These are phyloP conservation scores for Aspergillus viridinutans DNA, from an alignment of 2,329 filamentous ascomycete species.

Conservation along the genomic window DNA sequence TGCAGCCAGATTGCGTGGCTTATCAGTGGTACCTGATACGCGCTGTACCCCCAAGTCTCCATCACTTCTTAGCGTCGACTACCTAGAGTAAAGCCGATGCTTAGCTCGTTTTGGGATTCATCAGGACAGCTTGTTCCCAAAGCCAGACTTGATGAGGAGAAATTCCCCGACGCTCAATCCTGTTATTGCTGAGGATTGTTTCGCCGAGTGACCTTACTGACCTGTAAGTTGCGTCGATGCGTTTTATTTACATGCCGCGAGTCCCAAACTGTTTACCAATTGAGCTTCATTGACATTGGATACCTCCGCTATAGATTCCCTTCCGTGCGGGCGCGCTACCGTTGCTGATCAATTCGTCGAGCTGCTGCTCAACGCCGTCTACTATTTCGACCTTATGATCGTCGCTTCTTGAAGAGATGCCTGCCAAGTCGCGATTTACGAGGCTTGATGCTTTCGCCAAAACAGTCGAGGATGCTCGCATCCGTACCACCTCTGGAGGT, in stretches of 20 bases:
- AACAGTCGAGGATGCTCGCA: constrained; percentile 94
- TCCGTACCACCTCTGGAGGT: constrained; percentile 92
- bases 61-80: neutral
- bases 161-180: neutral
- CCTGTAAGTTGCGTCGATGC: constrained; percentile 1
- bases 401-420: constrained; percentile 54
- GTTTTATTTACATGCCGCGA: neutral
- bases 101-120: constrained; percentile 6
- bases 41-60: neutral
- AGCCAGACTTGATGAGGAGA: constrained; percentile 1
- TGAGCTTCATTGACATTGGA: constrained; percentile 1
- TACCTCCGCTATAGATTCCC: constrained; percentile 4
- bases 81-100: neutral
- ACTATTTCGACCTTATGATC: constrained; percentile 22
- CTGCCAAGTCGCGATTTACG: constrained; percentile 88
- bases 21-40: neutral
- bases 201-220: neutral
- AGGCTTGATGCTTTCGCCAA: constrained; percentile 98
- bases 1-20: neutral
- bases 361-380: neutral
- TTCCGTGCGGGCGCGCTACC: constrained; percentile 11
- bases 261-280: neutral
- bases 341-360: constrained; percentile 10
- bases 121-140: constrained; percentile 13
- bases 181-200: constrained; percentile 2